Base-by-base conservation (phyloP, 805 yeast species). In the Cyberlindnera maclurae region DNA sequence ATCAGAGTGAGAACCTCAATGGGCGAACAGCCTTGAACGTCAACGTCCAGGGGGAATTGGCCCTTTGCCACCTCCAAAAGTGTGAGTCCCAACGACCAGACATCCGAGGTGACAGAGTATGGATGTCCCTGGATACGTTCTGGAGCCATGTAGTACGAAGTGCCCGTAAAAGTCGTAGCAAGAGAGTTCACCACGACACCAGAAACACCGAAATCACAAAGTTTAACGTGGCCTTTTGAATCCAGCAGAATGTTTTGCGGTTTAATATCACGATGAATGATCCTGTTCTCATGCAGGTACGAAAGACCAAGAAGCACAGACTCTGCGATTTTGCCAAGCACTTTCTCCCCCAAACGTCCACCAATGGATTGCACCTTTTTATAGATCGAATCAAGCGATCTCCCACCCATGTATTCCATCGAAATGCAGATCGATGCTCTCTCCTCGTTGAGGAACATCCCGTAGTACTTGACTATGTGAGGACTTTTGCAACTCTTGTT, bases 71-170 rank as follows among this genome's bases (percentile, higher is more conserved):
- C 96, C 57, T 93, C 98, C 54, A 93, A 65, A 34, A 93, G 64
- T 2, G 97, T 89, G 41, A 93, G 67, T 0, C 98, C 98, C 26
- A 93, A 63, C 1, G 97, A 88, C 98, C 98, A 93, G 12, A 93
- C 90, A 58, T 93, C 98, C 52, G 94, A 81, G 4, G 95, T 85
- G 3, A 90, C 96, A 10, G 95, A 82, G 56, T 93, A 93, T 1
- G 96, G 93, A 55, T 87, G 90, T 22, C 96, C 97, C 65, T 85
- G 85, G 37, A 93, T 90, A 51, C 98, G 72, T 60, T 93, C 98
- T 0, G 98, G 98, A 0, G 98, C 97, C 98, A 93, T 93, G 60
- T 93, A 93, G 58, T 86, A 90, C 10, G 95, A 89, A 0, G 98
- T 93, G 2, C 98, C 98, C 0, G 96, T 93, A 56, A 89, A 93